These are phyloP conservation scores for Chionographis japonica DNA, from an alignment of 106 monocot species.

Conservation along the genomic window DNA sequence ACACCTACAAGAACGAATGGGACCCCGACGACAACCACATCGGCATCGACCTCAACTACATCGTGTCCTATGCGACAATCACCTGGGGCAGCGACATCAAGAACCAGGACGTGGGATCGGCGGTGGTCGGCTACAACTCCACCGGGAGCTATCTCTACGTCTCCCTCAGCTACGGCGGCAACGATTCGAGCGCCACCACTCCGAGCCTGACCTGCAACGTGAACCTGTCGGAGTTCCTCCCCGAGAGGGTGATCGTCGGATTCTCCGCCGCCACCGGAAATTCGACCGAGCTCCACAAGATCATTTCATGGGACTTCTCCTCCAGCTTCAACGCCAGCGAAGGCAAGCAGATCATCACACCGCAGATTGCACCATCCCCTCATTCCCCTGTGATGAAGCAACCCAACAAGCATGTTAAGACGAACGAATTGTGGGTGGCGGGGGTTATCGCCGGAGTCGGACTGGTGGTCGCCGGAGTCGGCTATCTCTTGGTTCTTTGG, in stretches of 20 bases:
- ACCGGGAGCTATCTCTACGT: conserved; percentile 1
- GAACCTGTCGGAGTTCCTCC: conserved; percentile 4
- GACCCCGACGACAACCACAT: conserved; percentile 12
- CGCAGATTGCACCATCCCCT: no score
- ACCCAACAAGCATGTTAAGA: no score
- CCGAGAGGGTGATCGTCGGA: conserved; percentile 13
- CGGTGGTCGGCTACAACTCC: conserved; percentile 9
- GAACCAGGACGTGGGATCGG: background rate
- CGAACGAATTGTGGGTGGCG: no score
- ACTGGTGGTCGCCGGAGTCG: no score
- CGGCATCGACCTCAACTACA: conserved; percentile 14
- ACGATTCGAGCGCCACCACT: background rate
- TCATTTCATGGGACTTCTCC: conserved; percentile 18
- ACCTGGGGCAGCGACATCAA: background rate
- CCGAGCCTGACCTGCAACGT: background rate
- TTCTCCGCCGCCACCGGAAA: conserved; percentile 15
- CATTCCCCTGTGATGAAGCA: no score
- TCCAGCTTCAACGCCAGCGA: background rate
- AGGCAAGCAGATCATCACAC: background rate
- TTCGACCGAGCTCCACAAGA: conserved; percentile 10
- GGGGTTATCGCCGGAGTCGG: no score
- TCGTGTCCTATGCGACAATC: background rate
- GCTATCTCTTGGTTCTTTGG: no score
- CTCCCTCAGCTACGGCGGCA: background rate
- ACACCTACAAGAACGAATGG: conserved; percentile 11